Base-by-base conservation (phyloP, 2,329 filamentous ascomycete genomes). In the Hansfordia pulvinata region DNA sequence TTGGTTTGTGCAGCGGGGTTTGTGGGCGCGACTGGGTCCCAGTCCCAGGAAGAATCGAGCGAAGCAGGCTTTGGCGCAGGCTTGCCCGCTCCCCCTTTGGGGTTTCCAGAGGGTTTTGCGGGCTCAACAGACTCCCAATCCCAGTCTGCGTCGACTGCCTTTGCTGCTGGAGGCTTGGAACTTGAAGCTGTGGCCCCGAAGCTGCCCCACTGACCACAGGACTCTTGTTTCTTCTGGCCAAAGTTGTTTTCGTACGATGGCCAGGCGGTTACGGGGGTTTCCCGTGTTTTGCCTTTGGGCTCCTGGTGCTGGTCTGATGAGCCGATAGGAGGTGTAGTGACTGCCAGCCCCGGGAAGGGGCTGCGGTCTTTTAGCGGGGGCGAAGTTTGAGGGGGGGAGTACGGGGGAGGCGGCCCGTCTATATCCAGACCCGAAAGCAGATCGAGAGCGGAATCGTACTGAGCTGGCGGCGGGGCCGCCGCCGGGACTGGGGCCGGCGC, bases 301-400 rank as follows among this genome's bases (percentile, higher is more conserved):
- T 48, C 44, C 4, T 42, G 30, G 11, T 45, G 41, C 27, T 50
- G 50, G 6, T 44, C 38, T 12, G 37, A 47, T 15, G 49, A 42
- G 8, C 47, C 37, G 10, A 44, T 42, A 13, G 46, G 46, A 3
- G 56, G 54, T 2, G 59, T 62, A 25, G 60, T 54, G 20, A 70
- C 45, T 4, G 52, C 53, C 10, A 69, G 45, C 3, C 60, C 58
- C 2, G 58, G 54, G 32, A 66, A 69, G 1, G 64, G 63, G 32
- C 67, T 70, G 20, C 63, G 57, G 10, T 64, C 56, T 19, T 62
- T 58, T 30, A 64, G 68, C 2, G 64, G 64, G 1, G 63, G 61
- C 5, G 64, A 64, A 38, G 58, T 65, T 7, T 62, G 56, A 3
- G 58, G 52, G 33, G 61, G 56, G 3, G 61, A 55, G 37, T 64